Base-by-base conservation (phyloP, 768 basidiomycete species). In the Holtermanniella nyarrowii region DNA sequence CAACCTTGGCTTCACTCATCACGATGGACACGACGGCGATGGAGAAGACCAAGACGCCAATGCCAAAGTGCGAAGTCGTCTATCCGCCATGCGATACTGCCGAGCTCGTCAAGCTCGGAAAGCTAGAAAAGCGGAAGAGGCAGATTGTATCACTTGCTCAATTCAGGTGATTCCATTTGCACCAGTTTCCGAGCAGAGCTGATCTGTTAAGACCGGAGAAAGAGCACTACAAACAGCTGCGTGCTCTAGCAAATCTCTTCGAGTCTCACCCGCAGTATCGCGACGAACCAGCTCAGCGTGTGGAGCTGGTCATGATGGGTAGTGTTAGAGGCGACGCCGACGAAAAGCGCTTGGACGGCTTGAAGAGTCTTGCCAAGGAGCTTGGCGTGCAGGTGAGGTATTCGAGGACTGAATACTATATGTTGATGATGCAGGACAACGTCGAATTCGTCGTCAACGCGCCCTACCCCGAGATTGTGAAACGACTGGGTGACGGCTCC, bases 41-140 rank as follows among this genome's bases (percentile, higher is more conserved):
- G 31, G 58, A 60, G n/a, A 54, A 43, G 24, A 47, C 37, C 4
- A 11, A 42, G 20, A 22, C 23, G 18, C 52, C 53, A 26, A 39
- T 43, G 44, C 54, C 54, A 14, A 49, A 49, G 41, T 66, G 65
- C 31, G 51, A 57, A 21, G 82, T 83, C 44, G 86, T 95, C 1
- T 96, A 88, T 67, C 93, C 95, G 0, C 86, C 95, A 0, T 97
- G 95, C 65, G 87, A 93, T 60, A 90, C 86, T 0, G 76, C 76
- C 13, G 83, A 80, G 58, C 81, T 95, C 72, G 73, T 58, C 74
- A 11, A 69, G 37, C 50, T 62, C 3, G 61, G 64, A 5, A 31
- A 44, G 12, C 48, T 68, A 43, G 56, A 58, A 1, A 52, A 58
- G 46, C 40, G 86, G 47, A 77, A 82, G 49, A 78, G 76, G 20